A percentile compares a stretch with the other conserved stretches of the same genome.
These are phyloP conservation scores for Leccinum incarnatum DNA, from an alignment of 768 basidiomycete genomes.

Conservation along the genomic window DNA sequence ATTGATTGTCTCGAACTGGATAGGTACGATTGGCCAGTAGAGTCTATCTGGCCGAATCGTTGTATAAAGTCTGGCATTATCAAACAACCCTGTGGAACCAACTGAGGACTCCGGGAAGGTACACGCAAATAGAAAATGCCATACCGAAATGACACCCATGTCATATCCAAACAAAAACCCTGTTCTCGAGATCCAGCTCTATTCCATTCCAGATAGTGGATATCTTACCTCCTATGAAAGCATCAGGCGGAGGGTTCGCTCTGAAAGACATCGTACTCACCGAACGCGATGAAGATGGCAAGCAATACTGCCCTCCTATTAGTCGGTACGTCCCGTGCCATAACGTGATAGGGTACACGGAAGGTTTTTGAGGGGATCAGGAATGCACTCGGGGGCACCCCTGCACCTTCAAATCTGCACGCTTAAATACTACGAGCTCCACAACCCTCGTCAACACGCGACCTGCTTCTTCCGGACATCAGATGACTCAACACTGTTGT, in stretches of 20 bases:
- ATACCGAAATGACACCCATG: constrained; percentile 72
- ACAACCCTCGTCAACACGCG: background rate
- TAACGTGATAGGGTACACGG: constrained; percentile 5
- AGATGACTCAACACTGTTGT: constrained; percentile 12
- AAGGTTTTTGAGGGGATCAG: background rate
- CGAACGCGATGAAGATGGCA: constrained; percentile 72
- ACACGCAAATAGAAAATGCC: constrained; percentile 14
- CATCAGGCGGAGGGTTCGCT: background rate
- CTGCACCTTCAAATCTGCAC: background rate
- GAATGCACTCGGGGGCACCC: background rate
- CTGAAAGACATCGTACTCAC: constrained; percentile 35
- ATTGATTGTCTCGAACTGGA: constrained; percentile 68
- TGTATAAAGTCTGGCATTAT: constrained; percentile 77
- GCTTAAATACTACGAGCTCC: constrained; percentile 12
- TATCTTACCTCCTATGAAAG: constrained; percentile 20
- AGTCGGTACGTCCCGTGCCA: constrained; percentile 50
- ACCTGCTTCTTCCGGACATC: constrained; percentile 8
- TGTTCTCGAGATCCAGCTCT: background rate
- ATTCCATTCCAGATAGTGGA: background rate
- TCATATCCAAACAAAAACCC: constrained; percentile 75
- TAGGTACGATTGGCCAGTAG: constrained; percentile 48
- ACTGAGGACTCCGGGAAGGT: constrained; percentile 1
- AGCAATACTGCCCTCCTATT: constrained; percentile 62
- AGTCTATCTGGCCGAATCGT: constrained; percentile 58
- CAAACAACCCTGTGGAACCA: constrained; percentile 55